Evolutionary conservation across 139 green algal genomes (phyloP), one percentile per base, ranked within the genome.

Genomic region (Haematococcus sp.): DNA sequence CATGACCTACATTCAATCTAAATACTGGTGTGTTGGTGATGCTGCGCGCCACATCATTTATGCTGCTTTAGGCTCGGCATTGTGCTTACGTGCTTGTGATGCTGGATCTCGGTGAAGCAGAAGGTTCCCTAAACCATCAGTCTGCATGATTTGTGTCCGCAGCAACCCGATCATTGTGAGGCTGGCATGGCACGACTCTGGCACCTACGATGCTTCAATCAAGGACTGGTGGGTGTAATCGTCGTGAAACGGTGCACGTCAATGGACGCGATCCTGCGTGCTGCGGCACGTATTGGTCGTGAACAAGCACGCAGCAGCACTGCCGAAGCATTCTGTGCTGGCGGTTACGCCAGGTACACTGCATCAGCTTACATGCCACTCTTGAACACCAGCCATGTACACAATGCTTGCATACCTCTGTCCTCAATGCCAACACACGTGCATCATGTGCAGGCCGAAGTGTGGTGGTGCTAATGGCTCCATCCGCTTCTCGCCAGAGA

Each of bases 401-500:
- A n/a, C n/a, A n/a, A n/a, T n/a, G n/a, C n/a, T n/a, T n/a, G n/a
- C n/a, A n/a, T n/a, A n/a, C n/a, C n/a, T n/a, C n/a, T n/a, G n/a
- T n/a, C n/a, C n/a, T n/a, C n/a, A n/a, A n/a, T n/a, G n/a, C n/a
- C n/a, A n/a, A n/a, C n/a, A n/a, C n/a, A n/a, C n/a, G n/a, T n/a
- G n/a, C n/a, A n/a, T n/a, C n/a, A n/a, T n/a, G 11, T 49, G 40
- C 40, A 49, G 40, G 40, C 91, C 91, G 1, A 58, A 75, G 33
- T 55, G 78, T 1, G 94, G 93, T 19, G 93, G 93, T 34, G 92
- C 94, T 31, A 96, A 86, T 30, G 93, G 81, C 31, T 89, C 77
- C 70, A 94, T 98, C 70, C 83, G 94, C 9, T 98, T 98, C 79
- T 89, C 93, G 28, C 87, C 88, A 5, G 94, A 98, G 81, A 88